Percentiles rank a stretch among this genome's conserved stretches.
Conservation (phyloP, 2,329 filamentous ascomycete species). For the Botrytis medusae region DNA sequence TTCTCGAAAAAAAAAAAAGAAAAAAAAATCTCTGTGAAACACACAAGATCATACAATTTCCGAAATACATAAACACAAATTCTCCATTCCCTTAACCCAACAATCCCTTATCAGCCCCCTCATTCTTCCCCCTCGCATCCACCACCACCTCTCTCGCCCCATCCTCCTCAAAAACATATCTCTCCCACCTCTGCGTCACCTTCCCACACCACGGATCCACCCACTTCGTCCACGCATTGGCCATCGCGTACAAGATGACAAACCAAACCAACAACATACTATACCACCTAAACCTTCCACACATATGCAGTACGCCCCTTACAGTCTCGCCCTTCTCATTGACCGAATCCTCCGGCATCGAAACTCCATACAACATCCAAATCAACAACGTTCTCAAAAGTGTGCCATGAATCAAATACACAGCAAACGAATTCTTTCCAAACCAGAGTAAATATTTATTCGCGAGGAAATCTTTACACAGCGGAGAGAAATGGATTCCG, state of each 20-base stretch:
- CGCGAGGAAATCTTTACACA: slow-evolving; percentile 53
- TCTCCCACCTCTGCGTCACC: slow-evolving; percentile 44
- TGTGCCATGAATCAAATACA: slow-evolving; percentile 63
- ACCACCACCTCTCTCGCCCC: slow-evolving; percentile 1
- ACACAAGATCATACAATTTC: not conserved
- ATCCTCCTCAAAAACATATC: slow-evolving; percentile 34
- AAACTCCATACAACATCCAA: slow-evolving; percentile 57
- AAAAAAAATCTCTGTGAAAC: not conserved
- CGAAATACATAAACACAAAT: not conserved
- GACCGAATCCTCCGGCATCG: slow-evolving; percentile 37
- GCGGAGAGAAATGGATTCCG: slow-evolving; percentile 53
- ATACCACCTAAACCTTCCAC: slow-evolving; percentile 42
- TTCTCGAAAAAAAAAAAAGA: not conserved
- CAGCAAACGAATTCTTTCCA: slow-evolving; percentile 62
- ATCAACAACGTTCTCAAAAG: slow-evolving; percentile 59
- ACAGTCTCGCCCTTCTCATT: slow-evolving; percentile 41
- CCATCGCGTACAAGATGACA: slow-evolving; percentile 47
- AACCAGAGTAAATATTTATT: slow-evolving; percentile 59
- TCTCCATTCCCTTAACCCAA: not conserved
- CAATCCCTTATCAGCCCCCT: not conserved
- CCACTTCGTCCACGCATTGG: slow-evolving; percentile 53
- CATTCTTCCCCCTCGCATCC: not conserved
- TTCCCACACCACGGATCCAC: slow-evolving; percentile 53
- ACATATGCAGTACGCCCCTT: slow-evolving; percentile 41
- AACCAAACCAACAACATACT: slow-evolving; percentile 48